Evolutionary conservation across 1,284 basidiomycete genomes (phyloP), one percentile per base, ranked within the genome.

Genomic region (Sporisorium exsertum): DNA sequence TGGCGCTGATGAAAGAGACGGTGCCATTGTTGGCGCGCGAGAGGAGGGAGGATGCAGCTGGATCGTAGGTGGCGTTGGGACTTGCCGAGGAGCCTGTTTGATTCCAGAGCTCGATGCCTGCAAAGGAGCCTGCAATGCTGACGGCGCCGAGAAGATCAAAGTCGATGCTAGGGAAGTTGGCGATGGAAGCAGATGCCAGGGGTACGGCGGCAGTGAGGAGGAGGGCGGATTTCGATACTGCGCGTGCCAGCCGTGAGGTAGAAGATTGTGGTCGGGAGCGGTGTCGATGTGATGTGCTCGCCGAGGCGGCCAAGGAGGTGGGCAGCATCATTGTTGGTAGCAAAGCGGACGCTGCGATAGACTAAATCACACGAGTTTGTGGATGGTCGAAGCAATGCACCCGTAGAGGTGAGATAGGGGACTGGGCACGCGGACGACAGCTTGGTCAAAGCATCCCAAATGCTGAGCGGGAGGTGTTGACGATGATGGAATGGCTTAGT

Each of bases 121-220:
- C 71, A 66, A 84, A 84, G 24, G 66, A 69, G 40, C 82, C 82
- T 15, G 80, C 74, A n/a, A 82, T 74, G 49, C 78, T 80, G 49
- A 80, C 75, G 16, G 72, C 65, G 32, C 81, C 82, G 15, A 84
- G 76, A 24, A 79, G 73, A 37, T 75, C 75, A 74, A 82, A 84
- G 67, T 84, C 81, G 67, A 84, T 81, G 54, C 64, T 68, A 13
- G 81, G 81, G 27, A 82, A 78, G 56, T 70, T 66, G 64, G 58
- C 26, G 54, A 64, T 58, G 53, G 63, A 63, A 18, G 72, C 68
- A 4, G 73, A 66, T 15, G 69, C 64, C 3, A 60, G 56, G 1
- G 56, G 57, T 8, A 61, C 18, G 18, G 55, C 55, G 12, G 55
- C 47, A 3, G 61, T 60, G 35, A 76, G 61, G n/a, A 76, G 45